A percentile compares a stretch with the other conserved stretches of the same genome.
Evolutionary conservation across 1,284 basidiomycete species (phyloP).

Genomic region (Irpex lacteus): DNA sequence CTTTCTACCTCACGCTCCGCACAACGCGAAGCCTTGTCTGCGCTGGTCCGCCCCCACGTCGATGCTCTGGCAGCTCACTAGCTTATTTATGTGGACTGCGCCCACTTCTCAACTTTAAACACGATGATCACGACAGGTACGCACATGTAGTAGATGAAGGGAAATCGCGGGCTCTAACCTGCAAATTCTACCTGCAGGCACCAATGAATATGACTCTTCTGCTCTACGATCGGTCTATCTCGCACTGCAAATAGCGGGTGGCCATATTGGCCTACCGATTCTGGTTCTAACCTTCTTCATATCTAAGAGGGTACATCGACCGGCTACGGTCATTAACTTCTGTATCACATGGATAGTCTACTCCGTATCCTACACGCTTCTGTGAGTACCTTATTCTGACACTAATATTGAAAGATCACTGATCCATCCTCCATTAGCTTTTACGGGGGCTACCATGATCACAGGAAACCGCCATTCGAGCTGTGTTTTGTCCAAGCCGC

Average conservation of each 20-base stretch:
- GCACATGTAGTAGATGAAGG: background rate
- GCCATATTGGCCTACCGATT: constrained; percentile 31
- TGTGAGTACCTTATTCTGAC: constrained; percentile 7
- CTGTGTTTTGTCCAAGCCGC: constrained; percentile 50
- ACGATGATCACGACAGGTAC: background rate
- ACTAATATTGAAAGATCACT: background rate
- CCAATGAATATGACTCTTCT: constrained; percentile 1
- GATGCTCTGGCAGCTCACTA: background rate
- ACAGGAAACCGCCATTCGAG: constrained; percentile 16
- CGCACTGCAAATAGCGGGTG: constrained; percentile 27
- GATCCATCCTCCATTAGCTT: constrained; percentile 26
- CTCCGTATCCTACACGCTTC: constrained; percentile 42
- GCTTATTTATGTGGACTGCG: constrained; percentile 1
- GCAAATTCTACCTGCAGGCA: background rate
- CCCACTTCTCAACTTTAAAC: background rate
- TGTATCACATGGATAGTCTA: constrained; percentile 51
- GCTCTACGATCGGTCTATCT: constrained; percentile 11
- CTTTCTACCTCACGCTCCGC: background rate
- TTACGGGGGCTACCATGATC: constrained; percentile 30
- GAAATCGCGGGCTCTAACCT: background rate
- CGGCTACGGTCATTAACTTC: constrained; percentile 34
- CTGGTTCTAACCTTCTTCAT: constrained; percentile 28
- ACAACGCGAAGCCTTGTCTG: background rate
- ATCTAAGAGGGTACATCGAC: constrained; percentile 26
- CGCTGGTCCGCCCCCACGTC: background rate